A percentile compares a stretch with the other conserved stretches of the same genome.
These are phyloP conservation scores for Ascochyta clinopodiicola DNA, from an alignment of 2,329 filamentous ascomycete species.

Conservation along the genomic window DNA sequence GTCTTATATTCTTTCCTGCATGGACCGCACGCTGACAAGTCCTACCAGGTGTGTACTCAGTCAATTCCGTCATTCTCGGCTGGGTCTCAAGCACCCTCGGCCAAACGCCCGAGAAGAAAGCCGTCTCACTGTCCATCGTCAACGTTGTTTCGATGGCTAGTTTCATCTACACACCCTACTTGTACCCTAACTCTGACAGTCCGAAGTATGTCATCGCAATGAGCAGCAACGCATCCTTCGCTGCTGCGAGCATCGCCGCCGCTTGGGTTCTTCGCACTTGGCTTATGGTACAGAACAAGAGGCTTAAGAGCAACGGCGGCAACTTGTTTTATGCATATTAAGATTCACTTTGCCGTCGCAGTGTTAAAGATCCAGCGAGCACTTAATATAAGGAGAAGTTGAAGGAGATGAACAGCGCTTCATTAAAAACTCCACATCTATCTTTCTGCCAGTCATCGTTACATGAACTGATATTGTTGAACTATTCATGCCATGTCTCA, in stretches of 20 bases:
- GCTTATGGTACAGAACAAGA: conserved; percentile 19
- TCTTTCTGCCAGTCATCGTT: too few species aligned
- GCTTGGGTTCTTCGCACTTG: conserved; percentile 25
- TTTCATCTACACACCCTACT: conserved; percentile 52
- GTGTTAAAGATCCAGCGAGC: too few species aligned
- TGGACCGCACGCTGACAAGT: too few species aligned
- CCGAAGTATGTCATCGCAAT: conserved; percentile 32
- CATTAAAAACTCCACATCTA: too few species aligned
- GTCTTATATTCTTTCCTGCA: background rate
- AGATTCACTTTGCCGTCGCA: background rate
- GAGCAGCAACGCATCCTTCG: conserved; percentile 30
- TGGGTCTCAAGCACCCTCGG: conserved; percentile 53
- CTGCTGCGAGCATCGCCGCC: conserved; percentile 19
- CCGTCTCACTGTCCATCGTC: conserved; percentile 52
- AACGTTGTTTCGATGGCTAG: conserved; percentile 51
- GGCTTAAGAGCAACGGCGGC: conserved; percentile 13
- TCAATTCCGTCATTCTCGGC: conserved; percentile 45
- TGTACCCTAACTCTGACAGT: conserved; percentile 40
- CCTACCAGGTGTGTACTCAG: conserved; percentile 24
- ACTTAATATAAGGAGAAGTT: too few species aligned
- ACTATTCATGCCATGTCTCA: too few species aligned
- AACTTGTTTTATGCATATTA: conserved; percentile 26
- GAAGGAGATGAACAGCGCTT: too few species aligned
- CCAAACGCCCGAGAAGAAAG: conserved; percentile 54
- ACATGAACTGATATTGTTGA: too few species aligned